Percentiles rank a stretch among this genome's conserved stretches.
Evolutionary conservation across 2,329 filamentous ascomycete species (phyloP).

Genomic region (Rachicladosporium sp.): DNA sequence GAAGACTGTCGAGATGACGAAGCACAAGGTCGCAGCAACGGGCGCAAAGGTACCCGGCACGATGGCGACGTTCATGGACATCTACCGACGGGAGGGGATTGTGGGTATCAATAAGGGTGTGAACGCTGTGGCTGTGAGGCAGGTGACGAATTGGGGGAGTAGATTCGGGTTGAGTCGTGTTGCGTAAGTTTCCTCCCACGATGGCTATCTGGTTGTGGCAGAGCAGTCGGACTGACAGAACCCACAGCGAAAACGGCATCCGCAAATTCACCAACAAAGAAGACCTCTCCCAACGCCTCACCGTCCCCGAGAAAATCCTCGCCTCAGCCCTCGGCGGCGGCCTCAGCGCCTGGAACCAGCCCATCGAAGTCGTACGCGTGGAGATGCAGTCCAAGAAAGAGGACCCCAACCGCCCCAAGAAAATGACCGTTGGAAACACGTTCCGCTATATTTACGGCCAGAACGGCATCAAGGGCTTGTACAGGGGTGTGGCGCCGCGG

Average conservation of each 20-base stretch:
- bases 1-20: slow-evolving; percentile 99
- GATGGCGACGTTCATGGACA: slow-evolving; percentile 90
- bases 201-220: not conserved
- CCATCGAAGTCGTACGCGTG: slow-evolving; percentile 97
- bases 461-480: slow-evolving; percentile 84
- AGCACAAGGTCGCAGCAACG: slow-evolving; percentile 78
- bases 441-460: slow-evolving; percentile 75
- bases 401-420: slow-evolving; percentile 96
- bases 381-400: slow-evolving; percentile 99
- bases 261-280: slow-evolving; percentile 67
- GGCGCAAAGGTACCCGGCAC: slow-evolving; percentile 82
- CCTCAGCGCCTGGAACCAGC: slow-evolving; percentile 96
- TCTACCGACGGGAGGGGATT: slow-evolving; percentile 90
- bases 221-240: not conserved
- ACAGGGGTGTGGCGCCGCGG: slow-evolving; percentile 87
- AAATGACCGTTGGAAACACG: slow-evolving; percentile 86
- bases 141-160: slow-evolving; percentile 99
- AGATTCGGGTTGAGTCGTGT: slow-evolving; percentile 89
- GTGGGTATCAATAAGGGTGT: slow-evolving; percentile 96
- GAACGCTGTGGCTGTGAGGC: slow-evolving; percentile 94
- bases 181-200: slow-evolving; percentile 32
- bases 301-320: slow-evolving; percentile 72
- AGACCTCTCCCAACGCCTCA: slow-evolving; percentile 59
- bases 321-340: slow-evolving; percentile 84
- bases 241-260: slow-evolving; percentile 60